These are phyloP conservation scores for Sporothrix sp. DNA, from an alignment of 2,329 filamentous ascomycete genomes.

Conservation along the genomic window DNA sequence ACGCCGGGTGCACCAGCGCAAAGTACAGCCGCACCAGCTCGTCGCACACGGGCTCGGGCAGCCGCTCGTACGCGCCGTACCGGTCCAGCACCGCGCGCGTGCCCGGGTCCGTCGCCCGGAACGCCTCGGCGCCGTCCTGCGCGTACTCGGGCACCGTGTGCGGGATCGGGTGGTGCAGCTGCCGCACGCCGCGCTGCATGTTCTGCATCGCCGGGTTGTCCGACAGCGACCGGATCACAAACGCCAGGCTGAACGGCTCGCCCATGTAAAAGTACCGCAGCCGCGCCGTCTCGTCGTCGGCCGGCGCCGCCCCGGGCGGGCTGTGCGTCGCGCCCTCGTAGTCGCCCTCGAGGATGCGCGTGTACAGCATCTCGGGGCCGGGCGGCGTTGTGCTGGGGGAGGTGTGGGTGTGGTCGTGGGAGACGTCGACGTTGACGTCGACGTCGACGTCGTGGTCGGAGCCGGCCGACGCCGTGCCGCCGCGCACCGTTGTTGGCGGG, in stretches of 20 bases:
- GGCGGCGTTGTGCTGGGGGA: too few relatives aligned
- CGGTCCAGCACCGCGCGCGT: neutral
- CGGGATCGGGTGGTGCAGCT: slow-evolving; percentile 4
- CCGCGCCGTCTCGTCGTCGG: neutral
- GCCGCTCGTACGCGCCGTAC: neutral
- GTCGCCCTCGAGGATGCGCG: slow-evolving; percentile 1
- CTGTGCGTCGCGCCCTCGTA: neutral
- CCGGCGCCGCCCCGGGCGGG: neutral
- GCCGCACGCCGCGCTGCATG: neutral
- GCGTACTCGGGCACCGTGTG: slow-evolving; percentile 4
- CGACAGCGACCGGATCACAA: slow-evolving; percentile 3
- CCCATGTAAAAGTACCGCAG: slow-evolving; percentile 9
- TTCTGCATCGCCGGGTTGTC: neutral
- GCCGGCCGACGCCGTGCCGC: neutral
- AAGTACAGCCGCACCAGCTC: slow-evolving; percentile 3
- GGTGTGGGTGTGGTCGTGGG: neutral
- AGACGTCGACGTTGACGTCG: neutral
- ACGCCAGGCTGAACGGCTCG: slow-evolving; percentile 7
- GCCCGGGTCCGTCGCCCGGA: neutral
- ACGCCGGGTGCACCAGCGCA: neutral
- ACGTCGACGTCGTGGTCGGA: neutral
- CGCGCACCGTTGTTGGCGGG: neutral
- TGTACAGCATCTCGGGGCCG: slow-evolving; percentile 5
- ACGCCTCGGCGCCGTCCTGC: neutral
- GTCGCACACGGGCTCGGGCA: neutral